phyloP scores from a whole-genome alignment of 2,329 filamentous ascomycete species.

The Colletotrichum sp. region DNA sequence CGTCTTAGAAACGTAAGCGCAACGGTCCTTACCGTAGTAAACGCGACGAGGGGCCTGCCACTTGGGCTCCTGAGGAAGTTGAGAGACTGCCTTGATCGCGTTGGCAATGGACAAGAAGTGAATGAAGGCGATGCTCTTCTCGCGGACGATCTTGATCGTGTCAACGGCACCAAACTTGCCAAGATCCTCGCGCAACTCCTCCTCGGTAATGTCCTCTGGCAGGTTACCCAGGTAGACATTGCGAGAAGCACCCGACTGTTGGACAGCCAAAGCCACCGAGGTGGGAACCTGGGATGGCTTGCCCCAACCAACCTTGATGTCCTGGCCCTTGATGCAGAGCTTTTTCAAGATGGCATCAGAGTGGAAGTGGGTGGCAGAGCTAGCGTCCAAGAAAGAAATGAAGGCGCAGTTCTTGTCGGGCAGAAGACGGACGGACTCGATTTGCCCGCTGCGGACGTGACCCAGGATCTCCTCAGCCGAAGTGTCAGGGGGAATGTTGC shows the following conservation, averaged over 20 bases:
- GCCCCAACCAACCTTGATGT: constrained; percentile 99
- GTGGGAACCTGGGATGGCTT: constrained; percentile 98
- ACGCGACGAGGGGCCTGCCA: constrained; percentile 96
- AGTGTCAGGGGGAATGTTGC: constrained; percentile 98
- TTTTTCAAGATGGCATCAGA: constrained; percentile 99
- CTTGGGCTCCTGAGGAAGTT: constrained; percentile 94
- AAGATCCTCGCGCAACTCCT: constrained; percentile 91
- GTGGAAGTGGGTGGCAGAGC: constrained; percentile 98
- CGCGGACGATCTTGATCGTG: constrained; percentile 95
- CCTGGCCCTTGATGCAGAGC: constrained; percentile 96
- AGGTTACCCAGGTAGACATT: constrained; percentile 98
- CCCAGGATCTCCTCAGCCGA: constrained; percentile 95
- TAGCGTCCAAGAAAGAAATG: constrained; percentile 97
- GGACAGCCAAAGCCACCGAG: constrained; percentile 94
- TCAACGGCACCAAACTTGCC: constrained; percentile 97
- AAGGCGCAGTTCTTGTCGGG: constrained; percentile 99
- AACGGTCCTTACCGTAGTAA: constrained; percentile 98
- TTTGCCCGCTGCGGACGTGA: constrained; percentile 95
- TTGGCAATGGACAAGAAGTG: constrained; percentile 98
- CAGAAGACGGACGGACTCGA: constrained; percentile 96
- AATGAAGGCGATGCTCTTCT: constrained; percentile 97
- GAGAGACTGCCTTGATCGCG: constrained; percentile 96
- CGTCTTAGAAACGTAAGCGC: constrained; percentile 98
- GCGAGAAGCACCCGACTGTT: constrained; percentile 94
- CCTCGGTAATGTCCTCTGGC: constrained; percentile 86